Evolutionary conservation across 2,329 filamentous ascomycete genomes (phyloP).

Genomic region (Epichloe gansuensis): DNA sequence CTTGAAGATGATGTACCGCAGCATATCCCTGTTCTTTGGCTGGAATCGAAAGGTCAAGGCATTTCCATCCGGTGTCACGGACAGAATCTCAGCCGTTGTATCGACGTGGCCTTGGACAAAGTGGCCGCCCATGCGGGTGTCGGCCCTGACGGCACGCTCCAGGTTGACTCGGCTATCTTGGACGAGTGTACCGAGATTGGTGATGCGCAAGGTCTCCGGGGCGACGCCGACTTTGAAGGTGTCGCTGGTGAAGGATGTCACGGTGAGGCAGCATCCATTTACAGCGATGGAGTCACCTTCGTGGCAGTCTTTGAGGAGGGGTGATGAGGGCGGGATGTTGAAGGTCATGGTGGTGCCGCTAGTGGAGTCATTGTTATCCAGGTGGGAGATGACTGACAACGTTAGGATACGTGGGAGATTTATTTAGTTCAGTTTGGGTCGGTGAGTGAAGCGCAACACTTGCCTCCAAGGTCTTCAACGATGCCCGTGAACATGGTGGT

Average conservation of each 20-base stretch:
- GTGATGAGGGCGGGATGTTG: slow-evolving; percentile 48
- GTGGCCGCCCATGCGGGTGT: slow-evolving; percentile 94
- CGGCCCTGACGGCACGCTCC: slow-evolving; percentile 80
- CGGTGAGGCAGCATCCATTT: slow-evolving; percentile 92
- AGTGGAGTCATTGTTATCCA: slow-evolving; percentile 68
- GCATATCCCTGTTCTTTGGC: slow-evolving; percentile 53
- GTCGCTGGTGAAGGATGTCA: slow-evolving; percentile 43
- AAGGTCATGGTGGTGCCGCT: slow-evolving; percentile 89
- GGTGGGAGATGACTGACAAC: slow-evolving; percentile 63
- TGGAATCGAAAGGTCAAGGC: slow-evolving; percentile 75
- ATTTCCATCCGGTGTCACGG: slow-evolving; percentile 71
- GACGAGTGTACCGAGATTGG: slow-evolving; percentile 71
- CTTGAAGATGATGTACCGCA: slow-evolving; percentile 91
- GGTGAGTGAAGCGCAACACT: slow-evolving; percentile 20
- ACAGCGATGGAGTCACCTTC: slow-evolving; percentile 89
- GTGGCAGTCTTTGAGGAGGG: slow-evolving; percentile 71
- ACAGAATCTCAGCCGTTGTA: slow-evolving; percentile 64
- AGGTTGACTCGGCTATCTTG: slow-evolving; percentile 68
- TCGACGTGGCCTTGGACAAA: slow-evolving; percentile 98
- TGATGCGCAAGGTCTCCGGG: slow-evolving; percentile 89
- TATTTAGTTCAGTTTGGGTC: too few species aligned
- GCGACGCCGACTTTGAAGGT: slow-evolving; percentile 87
- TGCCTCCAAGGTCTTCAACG: slow-evolving; percentile 86
- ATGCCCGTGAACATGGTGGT: slow-evolving; percentile 84
- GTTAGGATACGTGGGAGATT: slow-evolving; percentile 3